Percentiles rank a stretch among this genome's conserved stretches.
phyloP scores from a whole-genome alignment of 2,329 filamentous ascomycete species.

The Phaeosphaeria sp. region DNA sequence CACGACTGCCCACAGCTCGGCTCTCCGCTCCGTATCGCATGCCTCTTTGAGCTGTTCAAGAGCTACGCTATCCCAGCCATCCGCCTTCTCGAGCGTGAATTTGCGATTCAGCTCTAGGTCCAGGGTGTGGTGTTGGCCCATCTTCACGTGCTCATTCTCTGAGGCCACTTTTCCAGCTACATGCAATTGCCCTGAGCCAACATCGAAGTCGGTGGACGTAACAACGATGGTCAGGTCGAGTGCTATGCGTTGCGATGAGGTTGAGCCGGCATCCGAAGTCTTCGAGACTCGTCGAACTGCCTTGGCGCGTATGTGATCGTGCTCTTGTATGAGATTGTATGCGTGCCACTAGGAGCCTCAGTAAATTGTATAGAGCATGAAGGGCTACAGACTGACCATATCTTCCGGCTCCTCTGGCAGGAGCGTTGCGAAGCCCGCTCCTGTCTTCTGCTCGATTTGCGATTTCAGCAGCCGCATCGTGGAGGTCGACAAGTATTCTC shows the following conservation, averaged over 20 bases:
- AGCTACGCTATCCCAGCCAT: slow-evolving; percentile 89
- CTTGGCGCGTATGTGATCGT: slow-evolving; percentile 69
- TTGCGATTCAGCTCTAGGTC: slow-evolving; percentile 87
- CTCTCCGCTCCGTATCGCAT: slow-evolving; percentile 77
- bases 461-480: slow-evolving; percentile 72
- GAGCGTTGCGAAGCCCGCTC: slow-evolving; percentile 69
- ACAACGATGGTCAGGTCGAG: slow-evolving; percentile 70
- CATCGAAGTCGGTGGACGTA: slow-evolving; percentile 72
- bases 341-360: slow-evolving; percentile 69
- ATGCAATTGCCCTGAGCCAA: slow-evolving; percentile 71
- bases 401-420: slow-evolving; percentile 77
- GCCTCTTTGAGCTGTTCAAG: slow-evolving; percentile 79
- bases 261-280: slow-evolving; percentile 66
- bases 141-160: slow-evolving; percentile 71
- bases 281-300: slow-evolving; percentile 71
- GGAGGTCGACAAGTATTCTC: not conserved
- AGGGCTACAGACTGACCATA: slow-evolving; percentile 61
- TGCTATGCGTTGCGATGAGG: slow-evolving; percentile 68
- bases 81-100: slow-evolving; percentile 83
- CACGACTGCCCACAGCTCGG: slow-evolving; percentile 86
- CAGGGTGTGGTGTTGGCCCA: slow-evolving; percentile 73
- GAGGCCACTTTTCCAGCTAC: slow-evolving; percentile 70
- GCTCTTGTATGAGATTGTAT: slow-evolving; percentile 73
- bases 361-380: not conserved
- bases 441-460: slow-evolving; percentile 67